Evolutionary conservation across 1,284 basidiomycete species (phyloP), one percentile per base, ranked within the genome.

Genomic region (Marasmius fiardii): DNA sequence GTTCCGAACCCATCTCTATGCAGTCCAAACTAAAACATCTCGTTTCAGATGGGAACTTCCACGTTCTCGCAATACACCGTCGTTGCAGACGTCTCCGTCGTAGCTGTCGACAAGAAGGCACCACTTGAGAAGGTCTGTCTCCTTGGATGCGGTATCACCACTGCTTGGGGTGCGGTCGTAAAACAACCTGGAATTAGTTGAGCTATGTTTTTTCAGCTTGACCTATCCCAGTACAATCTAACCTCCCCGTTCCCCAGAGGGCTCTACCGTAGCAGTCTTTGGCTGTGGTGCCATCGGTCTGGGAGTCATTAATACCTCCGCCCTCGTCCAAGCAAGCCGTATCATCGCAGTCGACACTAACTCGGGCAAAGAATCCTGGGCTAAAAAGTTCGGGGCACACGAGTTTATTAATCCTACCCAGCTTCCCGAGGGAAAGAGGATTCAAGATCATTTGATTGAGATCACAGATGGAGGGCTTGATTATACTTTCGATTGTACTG

Each of bases 1-100:
- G 26, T 5, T 39, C 24, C 37, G 28, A 31, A 10, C 28, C 4
- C 43, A 52, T 12, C 53, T 8, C 16, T 43, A 24, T 20, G n/a
- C 43, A 24, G 43, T n/a, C 11, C 10, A 11, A 16, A 24, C 51
- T 18, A 57, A 7, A 34, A 37, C 59, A 39, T 57, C 34, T 54
- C 54, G 34, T 58, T 53, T 31, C 43, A 95, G 93, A 99, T 99
- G 97, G 96, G 96, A 48, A 93, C 90, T 21, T 98, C 95, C 45
- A 97, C 96, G 4, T 99, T 99, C 77, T 95, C 94, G 23, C 95
- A 99, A 72, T 99, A 99, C 79, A 99, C 97, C 11, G 97, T 99
- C 55, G 95, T 99, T 4, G 93, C 94, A 51, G 93, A 99, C 67
- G 95, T 95, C 60, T 98, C 95, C 33, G 92, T 99, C 21, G 96